These are phyloP conservation scores for Rhynchosporium graminicola DNA, from an alignment of 2,329 filamentous ascomycete species.

Conservation along the genomic window DNA sequence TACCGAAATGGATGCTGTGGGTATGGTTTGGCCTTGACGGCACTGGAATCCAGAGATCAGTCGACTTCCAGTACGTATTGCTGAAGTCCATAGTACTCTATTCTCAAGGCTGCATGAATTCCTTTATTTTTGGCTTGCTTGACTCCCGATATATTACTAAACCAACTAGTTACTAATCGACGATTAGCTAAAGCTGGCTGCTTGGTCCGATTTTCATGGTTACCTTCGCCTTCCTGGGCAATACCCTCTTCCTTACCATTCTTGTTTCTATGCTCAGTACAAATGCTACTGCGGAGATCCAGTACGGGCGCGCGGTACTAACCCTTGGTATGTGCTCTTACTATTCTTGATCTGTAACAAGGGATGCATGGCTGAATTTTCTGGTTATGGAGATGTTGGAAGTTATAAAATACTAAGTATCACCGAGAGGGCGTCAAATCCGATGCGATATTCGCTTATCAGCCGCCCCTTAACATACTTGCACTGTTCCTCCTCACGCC, in stretches of 20 bases:
- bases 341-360: no score
- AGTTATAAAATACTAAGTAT: no score
- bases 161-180: no score
- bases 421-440: slow-evolving; percentile 70
- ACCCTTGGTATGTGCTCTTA: slow-evolving; percentile 56
- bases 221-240: slow-evolving; percentile 81
- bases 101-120: no score
- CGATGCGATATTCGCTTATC: slow-evolving; percentile 63
- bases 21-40: slow-evolving; percentile 88
- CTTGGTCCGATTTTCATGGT: slow-evolving; percentile 80
- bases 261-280: slow-evolving; percentile 84
- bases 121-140: no score
- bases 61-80: slow-evolving; percentile 61
- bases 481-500: slow-evolving; percentile 74
- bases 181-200: slow-evolving; percentile 43
- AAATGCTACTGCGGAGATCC: slow-evolving; percentile 80
- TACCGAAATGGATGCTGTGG: slow-evolving; percentile 89
- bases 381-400: no score
- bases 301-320: slow-evolving; percentile 77
- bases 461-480: slow-evolving; percentile 80
- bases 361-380: no score
- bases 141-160: no score
- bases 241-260: slow-evolving; percentile 86
- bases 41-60: slow-evolving; percentile 52
- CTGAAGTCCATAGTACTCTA: no score